Evolutionary conservation across 176 grass and related monocot species (phyloP).

Genomic region (Juncus inflexus): DNA sequence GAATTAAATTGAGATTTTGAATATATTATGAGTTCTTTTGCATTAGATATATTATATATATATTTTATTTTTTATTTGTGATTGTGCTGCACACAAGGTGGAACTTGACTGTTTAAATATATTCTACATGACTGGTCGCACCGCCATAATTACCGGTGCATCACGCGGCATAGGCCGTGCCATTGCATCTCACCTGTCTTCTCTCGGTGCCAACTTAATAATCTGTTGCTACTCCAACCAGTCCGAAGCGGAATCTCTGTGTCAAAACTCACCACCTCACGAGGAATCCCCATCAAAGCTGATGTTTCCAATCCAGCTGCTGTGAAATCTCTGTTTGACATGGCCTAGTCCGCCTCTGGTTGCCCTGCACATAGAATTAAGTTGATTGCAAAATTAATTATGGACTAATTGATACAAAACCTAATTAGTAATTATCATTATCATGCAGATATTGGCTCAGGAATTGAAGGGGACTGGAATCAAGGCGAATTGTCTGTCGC

Average conservation of each 20-base stretch:
- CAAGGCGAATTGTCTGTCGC: slow-evolving; percentile 35
- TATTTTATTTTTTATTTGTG: too few species aligned
- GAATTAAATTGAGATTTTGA: too few species aligned
- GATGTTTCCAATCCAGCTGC: slow-evolving; percentile 46
- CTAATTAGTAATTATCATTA: too few species aligned
- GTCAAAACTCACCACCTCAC: slow-evolving; percentile 35
- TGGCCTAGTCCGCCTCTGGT: slow-evolving; percentile 46
- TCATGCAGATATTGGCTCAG: slow-evolving; percentile 14
- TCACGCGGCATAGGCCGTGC: slow-evolving; percentile 63
- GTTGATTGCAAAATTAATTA: too few species aligned
- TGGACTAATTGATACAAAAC: too few species aligned
- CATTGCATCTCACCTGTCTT: slow-evolving; percentile 46
- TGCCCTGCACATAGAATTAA: slow-evolving; percentile 12
- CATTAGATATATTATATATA: too few species aligned
- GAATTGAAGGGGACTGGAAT: slow-evolving; percentile 33
- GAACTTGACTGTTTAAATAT: too few species aligned
- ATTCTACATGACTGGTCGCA: slow-evolving; percentile 24
- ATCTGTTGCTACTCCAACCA: slow-evolving; percentile 50
- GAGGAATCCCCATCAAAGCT: slow-evolving; percentile 20
- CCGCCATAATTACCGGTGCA: slow-evolving; percentile 58
- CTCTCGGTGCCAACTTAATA: slow-evolving; percentile 57
- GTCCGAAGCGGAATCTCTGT: slow-evolving; percentile 46
- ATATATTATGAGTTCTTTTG: too few species aligned
- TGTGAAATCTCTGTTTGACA: slow-evolving; percentile 59
- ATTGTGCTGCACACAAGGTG: too few species aligned